Percentiles rank a stretch among this genome's conserved stretches.
Conservation (phyloP, 148 eudicot genomes). For the Cornus florida region DNA sequence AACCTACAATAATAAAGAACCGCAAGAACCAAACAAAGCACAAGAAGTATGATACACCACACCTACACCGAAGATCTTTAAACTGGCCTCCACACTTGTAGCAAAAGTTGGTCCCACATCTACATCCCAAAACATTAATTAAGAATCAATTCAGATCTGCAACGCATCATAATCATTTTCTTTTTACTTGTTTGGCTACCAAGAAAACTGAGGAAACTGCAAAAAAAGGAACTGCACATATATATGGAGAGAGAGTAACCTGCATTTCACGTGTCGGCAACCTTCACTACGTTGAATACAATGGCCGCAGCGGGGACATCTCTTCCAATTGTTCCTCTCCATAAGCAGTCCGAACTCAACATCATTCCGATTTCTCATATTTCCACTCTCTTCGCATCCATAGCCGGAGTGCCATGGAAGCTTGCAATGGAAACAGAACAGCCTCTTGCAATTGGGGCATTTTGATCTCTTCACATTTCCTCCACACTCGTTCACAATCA, state of each 20-base stretch:
- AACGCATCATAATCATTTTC: background rate
- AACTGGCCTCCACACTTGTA: slow-evolving; percentile 46
- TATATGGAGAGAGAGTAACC: background rate
- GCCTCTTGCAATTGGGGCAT: background rate
- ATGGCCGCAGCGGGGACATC: background rate
- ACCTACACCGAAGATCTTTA: slow-evolving; percentile 31
- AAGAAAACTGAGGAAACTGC: too few species aligned
- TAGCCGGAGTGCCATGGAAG: background rate
- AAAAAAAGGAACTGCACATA: too few species aligned
- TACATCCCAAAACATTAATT: slow-evolving; percentile 6
- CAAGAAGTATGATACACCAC: background rate
- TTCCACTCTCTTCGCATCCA: background rate
- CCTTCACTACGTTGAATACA: background rate
- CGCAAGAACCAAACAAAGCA: too few species aligned
- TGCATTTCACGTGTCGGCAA: background rate
- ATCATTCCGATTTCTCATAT: background rate
- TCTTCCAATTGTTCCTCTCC: background rate
- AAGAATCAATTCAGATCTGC: slow-evolving; percentile 1
- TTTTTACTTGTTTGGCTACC: background rate
- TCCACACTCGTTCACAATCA: background rate
- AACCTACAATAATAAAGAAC: too few species aligned
- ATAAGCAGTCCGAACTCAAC: background rate
- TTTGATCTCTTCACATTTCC: background rate
- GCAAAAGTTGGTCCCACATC: slow-evolving; percentile 46
- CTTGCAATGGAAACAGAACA: background rate